A percentile compares a stretch with the other conserved stretches of the same genome.
phyloP scores from a whole-genome alignment of 441 rosid species.

The Pelargonium cotyledonis region DNA sequence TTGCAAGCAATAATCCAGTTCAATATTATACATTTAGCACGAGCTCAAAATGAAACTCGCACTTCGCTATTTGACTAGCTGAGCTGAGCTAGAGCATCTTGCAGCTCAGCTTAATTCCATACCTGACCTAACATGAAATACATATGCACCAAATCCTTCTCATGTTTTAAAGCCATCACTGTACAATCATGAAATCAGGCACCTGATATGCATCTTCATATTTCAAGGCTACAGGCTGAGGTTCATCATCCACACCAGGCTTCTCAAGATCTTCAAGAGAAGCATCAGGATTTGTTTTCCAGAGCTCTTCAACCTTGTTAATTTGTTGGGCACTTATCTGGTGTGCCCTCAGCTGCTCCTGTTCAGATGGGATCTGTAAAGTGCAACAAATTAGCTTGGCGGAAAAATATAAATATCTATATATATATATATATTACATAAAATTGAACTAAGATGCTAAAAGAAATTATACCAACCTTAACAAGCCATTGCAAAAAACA shows the following conservation, averaged over 20 bases:
- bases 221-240: conserved; percentile 84
- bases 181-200: conserved; percentile 15
- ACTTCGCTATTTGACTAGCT: neutral
- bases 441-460: neutral
- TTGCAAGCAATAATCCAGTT: neutral
- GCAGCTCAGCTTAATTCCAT: neutral
- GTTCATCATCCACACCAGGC: conserved; percentile 99
- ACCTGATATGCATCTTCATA: conserved; percentile 99
- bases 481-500: conserved; percentile 99
- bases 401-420: neutral
- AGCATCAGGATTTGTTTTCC: conserved; percentile 98
- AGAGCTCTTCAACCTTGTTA: conserved; percentile 95
- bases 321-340: conserved; percentile 99
- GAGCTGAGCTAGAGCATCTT: neutral
- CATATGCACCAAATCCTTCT: neutral
- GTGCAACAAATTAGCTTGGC: conserved; percentile 22
- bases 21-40: neutral
- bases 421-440: neutral
- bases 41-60: neutral
- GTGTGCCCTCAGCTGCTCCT: conserved; percentile 97
- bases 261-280: conserved; percentile 98
- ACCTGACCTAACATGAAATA: neutral
- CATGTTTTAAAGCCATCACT: conserved; percentile 8
- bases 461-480: conserved; percentile 52
- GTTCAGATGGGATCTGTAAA: conserved; percentile 91